Evolutionary conservation across 768 basidiomycete genomes (phyloP).

Genomic region (Glaciozyma martinii): DNA sequence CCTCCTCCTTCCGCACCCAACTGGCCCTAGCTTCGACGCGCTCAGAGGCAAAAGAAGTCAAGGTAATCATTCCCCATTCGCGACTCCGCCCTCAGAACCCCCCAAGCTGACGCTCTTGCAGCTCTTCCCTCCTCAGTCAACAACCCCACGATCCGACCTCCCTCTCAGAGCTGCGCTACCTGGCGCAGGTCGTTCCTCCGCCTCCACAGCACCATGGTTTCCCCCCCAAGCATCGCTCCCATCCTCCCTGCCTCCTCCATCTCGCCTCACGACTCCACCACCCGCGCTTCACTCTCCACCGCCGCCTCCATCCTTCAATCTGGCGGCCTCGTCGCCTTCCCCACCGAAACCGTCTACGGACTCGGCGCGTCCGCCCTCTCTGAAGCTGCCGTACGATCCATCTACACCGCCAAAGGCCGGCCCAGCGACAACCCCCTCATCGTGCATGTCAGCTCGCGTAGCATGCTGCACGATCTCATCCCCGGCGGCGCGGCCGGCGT

Average conservation of each 20-base stretch:
- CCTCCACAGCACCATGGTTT: too few species aligned
- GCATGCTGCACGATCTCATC: constrained; percentile 70
- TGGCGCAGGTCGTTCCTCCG: too few species aligned
- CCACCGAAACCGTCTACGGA: constrained; percentile 97
- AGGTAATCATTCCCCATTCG: too few species aligned
- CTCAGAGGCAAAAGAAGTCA: too few species aligned
- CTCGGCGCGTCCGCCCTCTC: constrained; percentile 77
- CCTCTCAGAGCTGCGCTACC: too few species aligned
- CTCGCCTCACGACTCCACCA: not conserved
- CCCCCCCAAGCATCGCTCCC: too few species aligned
- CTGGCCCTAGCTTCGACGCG: too few species aligned
- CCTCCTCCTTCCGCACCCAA: too few species aligned
- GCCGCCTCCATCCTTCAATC: constrained; percentile 17
- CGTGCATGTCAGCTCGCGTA: constrained; percentile 78
- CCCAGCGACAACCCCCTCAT: constrained; percentile 96
- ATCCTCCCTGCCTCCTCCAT: not conserved
- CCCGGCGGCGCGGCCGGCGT: constrained; percentile 45
- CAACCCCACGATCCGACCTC: too few species aligned
- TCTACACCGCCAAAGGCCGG: constrained; percentile 82
- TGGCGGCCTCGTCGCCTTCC: constrained; percentile 59
- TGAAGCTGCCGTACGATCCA: constrained; percentile 52
- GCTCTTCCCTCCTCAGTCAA: too few species aligned
- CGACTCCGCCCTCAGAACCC: too few species aligned
- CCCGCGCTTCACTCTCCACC: constrained; percentile 10
- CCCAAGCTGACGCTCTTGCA: too few species aligned